Evolutionary conservation across 192 early-diverging fungal species (phyloP).

Genomic region (Irineochytrium annulatum): DNA sequence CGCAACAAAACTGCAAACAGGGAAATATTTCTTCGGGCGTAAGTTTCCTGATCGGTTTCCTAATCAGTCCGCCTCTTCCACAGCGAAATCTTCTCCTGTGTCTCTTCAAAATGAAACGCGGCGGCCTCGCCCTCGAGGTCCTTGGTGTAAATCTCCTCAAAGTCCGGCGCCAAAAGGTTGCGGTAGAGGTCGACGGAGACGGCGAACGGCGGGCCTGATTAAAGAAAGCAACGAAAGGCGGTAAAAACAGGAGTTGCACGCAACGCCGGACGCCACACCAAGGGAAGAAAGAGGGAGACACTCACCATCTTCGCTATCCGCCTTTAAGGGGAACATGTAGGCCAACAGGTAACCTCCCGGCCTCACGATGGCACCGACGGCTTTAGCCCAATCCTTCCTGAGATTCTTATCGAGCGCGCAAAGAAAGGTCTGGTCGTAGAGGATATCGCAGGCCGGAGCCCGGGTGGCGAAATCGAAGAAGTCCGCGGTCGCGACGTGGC

Average conservation of each 20-base stretch:
- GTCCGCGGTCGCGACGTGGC: slow-evolving; percentile 55
- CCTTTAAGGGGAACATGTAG: slow-evolving; percentile 71
- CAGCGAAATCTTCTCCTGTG: slow-evolving; percentile 17
- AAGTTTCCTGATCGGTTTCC: too few species aligned
- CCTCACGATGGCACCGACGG: slow-evolving; percentile 60
- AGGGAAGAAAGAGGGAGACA: too few species aligned
- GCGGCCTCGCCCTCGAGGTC: not conserved
- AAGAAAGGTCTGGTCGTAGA: slow-evolving; percentile 85
- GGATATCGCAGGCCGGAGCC: slow-evolving; percentile 54
- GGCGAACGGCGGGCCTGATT: slow-evolving; percentile 74
- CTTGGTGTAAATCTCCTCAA: slow-evolving; percentile 22
- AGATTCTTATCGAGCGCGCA: slow-evolving; percentile 69
- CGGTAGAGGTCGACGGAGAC: slow-evolving; percentile 62
- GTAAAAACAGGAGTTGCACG: too few species aligned
- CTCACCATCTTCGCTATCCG: slow-evolving; percentile 46
- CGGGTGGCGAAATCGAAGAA: slow-evolving; percentile 63
- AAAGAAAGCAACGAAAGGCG: slow-evolving; percentile 34
- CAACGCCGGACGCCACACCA: too few species aligned
- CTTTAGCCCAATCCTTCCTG: slow-evolving; percentile 58
- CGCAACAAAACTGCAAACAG: too few species aligned
- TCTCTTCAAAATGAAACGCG: not conserved
- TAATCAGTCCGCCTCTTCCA: slow-evolving; percentile 13
- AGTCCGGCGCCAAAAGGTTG: slow-evolving; percentile 12
- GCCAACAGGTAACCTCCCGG: slow-evolving; percentile 67
- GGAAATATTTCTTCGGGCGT: too few species aligned